Evolutionary conservation across 768 basidiomycete genomes (phyloP), one percentile per base, ranked within the genome.

Genomic region (Phlegmacium glaucopus): DNA sequence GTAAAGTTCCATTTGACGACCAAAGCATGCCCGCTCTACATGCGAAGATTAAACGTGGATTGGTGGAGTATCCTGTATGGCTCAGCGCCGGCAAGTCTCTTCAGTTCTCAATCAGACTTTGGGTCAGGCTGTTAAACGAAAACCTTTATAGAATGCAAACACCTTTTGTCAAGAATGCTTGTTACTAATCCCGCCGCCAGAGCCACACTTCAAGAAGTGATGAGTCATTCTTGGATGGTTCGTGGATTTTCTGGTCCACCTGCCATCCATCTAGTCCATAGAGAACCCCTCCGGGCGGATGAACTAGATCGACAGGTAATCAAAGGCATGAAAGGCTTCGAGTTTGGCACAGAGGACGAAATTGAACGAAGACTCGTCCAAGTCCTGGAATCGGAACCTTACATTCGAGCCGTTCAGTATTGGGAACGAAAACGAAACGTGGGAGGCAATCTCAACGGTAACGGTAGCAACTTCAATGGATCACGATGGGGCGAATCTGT

Each of bases 21-120:
- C 93, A 98, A 68, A 94, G 88, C 63, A 99, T 98, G 96, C 95
- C 96, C 2, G 96, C 96, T 0, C 71, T 99, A 44, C 96, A 98
- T 63, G 96, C 96, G 18, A 99, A 98, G 72, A 99, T 99, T 69
- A 99, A 99, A 67, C 83, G 94, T 4, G 95, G 96, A 0, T 70
- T 94, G 34, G 94, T 97, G 27, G 96, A 99, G 61, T 98, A 98
- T 61, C 95, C 95, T 0, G 89, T 90, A 2, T 99, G 96, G 96
- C 74, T 98, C 12, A 94, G 89, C 57, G 81, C 88, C 53, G 93
- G 92, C 93, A 63, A 60, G 83, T 63, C 6, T 32, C 42, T 49
- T 17, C 35, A 22, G 48, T 35, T 47, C 15, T 39, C 13, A 29
- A 36, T 39, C 2, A 26, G 28, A 45, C 5, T 27, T 50, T 22